A percentile compares a stretch with the other conserved stretches of the same genome.
Evolutionary conservation across 148 eudicot genomes (phyloP).

Genomic region (Hydrangea macrophylla): DNA sequence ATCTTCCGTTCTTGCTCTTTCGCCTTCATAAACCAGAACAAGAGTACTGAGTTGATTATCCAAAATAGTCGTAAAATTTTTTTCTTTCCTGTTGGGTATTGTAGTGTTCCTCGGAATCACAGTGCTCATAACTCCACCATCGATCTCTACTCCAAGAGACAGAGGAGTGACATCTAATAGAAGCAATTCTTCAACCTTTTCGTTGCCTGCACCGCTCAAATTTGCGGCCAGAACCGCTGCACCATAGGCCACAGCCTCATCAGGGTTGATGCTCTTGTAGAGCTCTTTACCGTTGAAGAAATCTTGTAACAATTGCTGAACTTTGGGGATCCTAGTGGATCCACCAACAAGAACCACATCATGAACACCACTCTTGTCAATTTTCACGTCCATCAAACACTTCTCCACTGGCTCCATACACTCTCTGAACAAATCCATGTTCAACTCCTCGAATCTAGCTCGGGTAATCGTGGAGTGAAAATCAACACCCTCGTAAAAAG

Average conservation of each 20-base stretch:
- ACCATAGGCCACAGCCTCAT: background rate
- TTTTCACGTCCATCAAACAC: constrained; percentile 3
- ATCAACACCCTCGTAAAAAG: constrained; percentile 5
- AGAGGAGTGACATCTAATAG: background rate
- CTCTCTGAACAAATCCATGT: constrained; percentile 16
- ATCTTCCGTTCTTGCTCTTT: background rate
- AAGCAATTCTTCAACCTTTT: background rate
- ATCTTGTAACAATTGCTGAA: background rate
- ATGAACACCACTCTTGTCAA: background rate
- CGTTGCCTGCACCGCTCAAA: background rate
- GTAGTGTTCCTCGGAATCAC: background rate
- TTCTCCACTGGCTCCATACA: constrained; percentile 17
- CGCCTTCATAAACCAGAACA: background rate
- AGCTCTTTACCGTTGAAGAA: background rate
- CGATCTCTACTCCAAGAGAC: background rate
- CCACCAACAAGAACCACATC: constrained; percentile 1
- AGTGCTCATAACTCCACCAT: background rate
- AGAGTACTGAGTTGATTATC: background rate
- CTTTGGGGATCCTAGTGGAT: constrained; percentile 1
- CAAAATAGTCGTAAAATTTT: background rate
- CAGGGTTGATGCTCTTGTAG: background rate
- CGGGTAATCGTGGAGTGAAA: constrained; percentile 12
- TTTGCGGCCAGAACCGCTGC: background rate
- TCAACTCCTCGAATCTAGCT: constrained; percentile 17
- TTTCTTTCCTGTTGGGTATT: background rate